Percentiles rank a stretch among this genome's conserved stretches.
phyloP scores from a whole-genome alignment of 345 rosid genomes.

The Cardamine occulta region DNA sequence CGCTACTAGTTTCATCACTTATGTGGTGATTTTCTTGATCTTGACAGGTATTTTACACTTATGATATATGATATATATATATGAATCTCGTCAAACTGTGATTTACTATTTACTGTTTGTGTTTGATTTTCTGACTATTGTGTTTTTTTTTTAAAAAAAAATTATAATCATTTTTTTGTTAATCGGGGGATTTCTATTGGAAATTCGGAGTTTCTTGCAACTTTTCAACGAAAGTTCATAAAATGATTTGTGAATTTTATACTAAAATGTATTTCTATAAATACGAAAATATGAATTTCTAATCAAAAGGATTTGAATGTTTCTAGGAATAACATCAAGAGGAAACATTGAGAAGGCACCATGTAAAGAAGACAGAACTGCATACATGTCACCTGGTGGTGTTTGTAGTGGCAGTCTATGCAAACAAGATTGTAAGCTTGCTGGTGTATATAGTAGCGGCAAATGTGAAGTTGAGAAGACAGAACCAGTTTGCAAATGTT shows the following conservation, averaged over 20 bases:
- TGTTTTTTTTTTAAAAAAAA: too few relatives aligned
- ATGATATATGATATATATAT: too few relatives aligned
- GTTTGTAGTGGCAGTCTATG: background rate
- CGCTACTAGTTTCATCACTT: background rate
- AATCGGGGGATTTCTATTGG: too few relatives aligned
- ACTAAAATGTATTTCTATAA: background rate
- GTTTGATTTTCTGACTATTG: background rate
- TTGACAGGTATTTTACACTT: constrained; percentile 6
- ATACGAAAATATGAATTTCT: background rate
- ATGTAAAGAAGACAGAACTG: background rate
- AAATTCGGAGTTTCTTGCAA: too few relatives aligned
- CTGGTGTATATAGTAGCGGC: background rate
- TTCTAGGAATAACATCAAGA: background rate
- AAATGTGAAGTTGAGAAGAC: background rate
- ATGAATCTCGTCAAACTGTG: background rate
- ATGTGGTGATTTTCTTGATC: constrained; percentile 9
- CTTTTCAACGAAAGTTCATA: constrained; percentile 1
- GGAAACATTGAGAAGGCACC: background rate
- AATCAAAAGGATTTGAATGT: background rate
- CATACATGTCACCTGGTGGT: background rate
- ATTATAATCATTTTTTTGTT: too few relatives aligned
- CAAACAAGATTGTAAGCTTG: background rate
- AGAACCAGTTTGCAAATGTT: background rate
- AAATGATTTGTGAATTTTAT: background rate
- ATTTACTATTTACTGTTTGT: background rate